A percentile compares a stretch with the other conserved stretches of the same genome.
phyloP scores from a whole-genome alignment of 2,329 filamentous ascomycete genomes.

The Fusarium odoratissimum region DNA sequence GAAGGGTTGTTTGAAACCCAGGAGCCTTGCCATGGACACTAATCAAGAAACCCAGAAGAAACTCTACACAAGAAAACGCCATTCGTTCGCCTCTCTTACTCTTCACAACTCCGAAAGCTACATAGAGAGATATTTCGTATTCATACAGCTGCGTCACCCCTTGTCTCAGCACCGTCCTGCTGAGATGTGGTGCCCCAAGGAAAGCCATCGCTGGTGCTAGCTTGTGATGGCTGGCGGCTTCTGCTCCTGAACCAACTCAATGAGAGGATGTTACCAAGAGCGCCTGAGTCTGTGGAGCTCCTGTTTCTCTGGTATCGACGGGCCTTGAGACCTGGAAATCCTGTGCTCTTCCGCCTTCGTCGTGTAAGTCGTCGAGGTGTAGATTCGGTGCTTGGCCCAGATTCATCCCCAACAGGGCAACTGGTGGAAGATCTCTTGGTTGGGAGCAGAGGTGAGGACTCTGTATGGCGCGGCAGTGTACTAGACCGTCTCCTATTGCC shows the following conservation, averaged over 20 bases:
- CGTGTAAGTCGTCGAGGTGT: conserved; percentile 51
- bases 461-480: conserved; percentile 58
- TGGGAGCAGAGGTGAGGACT: conserved; percentile 55
- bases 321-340: conserved; percentile 71
- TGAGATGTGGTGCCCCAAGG: conserved; percentile 24
- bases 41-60: conserved; percentile 20
- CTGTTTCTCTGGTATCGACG: conserved; percentile 57
- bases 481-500: conserved; percentile 59
- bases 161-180: conserved; percentile 33
- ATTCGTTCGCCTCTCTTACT: conserved; percentile 29
- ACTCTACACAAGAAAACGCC: conserved; percentile 37
- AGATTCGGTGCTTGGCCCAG: conserved; percentile 47
- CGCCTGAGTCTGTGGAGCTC: conserved; percentile 59
- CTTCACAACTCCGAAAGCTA: conserved; percentile 31
- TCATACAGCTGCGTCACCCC: conserved; percentile 51
- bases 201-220: conserved; percentile 37
- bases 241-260: conserved; percentile 64
- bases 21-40: background rate
- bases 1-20: conserved; percentile 5
- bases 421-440: conserved; percentile 50
- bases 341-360: conserved; percentile 67
- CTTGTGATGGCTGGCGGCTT: conserved; percentile 38
- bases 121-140: conserved; percentile 15
- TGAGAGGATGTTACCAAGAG: conserved; percentile 64
- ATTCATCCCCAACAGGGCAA: conserved; percentile 42